Evolutionary conservation across 2,329 filamentous ascomycete genomes (phyloP).

Genomic region (Diaporthe aspalathi): DNA sequence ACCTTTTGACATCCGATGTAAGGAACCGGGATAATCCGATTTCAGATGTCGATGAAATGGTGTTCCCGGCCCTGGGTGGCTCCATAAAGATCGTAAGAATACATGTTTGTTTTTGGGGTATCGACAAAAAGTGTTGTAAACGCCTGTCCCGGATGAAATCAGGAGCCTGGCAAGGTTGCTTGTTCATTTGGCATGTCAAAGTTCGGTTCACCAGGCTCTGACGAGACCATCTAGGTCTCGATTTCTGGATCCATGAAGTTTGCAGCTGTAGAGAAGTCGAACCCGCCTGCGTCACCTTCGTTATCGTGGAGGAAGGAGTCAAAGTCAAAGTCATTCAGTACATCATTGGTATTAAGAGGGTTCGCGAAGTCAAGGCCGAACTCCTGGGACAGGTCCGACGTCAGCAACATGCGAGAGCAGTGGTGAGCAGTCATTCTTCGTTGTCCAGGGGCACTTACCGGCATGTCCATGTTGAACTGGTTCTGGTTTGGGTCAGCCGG

Average conservation of each 20-base stretch:
- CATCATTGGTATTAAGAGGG: conserved; percentile 64
- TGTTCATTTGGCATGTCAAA: conserved; percentile 2
- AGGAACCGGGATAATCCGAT: neutral
- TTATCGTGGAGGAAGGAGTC: conserved; percentile 74
- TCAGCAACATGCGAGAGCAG: conserved; percentile 29
- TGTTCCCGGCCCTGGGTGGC: conserved; percentile 13
- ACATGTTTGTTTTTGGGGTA: conserved; percentile 39
- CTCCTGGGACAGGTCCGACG: conserved; percentile 48
- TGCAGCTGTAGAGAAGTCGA: conserved; percentile 64
- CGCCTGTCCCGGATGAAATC: conserved; percentile 28
- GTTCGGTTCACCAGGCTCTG: neutral
- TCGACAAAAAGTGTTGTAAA: conserved; percentile 39
- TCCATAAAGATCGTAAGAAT: conserved; percentile 39
- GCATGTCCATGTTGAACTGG: conserved; percentile 60
- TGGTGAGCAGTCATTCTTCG: neutral
- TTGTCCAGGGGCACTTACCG: conserved; percentile 54
- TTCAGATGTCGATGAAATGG: conserved; percentile 18
- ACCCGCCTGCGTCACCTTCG: conserved; percentile 59
- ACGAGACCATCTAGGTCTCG: conserved; percentile 42
- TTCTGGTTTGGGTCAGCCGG: conserved; percentile 62
- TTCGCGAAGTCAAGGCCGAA: conserved; percentile 68
- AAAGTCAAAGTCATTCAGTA: conserved; percentile 75
- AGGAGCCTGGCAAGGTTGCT: conserved; percentile 17
- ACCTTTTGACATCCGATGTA: neutral
- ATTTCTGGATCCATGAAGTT: conserved; percentile 69